Conservation (phyloP, 768 basidiomycete genomes). For the Lentinula sp. region DNA sequence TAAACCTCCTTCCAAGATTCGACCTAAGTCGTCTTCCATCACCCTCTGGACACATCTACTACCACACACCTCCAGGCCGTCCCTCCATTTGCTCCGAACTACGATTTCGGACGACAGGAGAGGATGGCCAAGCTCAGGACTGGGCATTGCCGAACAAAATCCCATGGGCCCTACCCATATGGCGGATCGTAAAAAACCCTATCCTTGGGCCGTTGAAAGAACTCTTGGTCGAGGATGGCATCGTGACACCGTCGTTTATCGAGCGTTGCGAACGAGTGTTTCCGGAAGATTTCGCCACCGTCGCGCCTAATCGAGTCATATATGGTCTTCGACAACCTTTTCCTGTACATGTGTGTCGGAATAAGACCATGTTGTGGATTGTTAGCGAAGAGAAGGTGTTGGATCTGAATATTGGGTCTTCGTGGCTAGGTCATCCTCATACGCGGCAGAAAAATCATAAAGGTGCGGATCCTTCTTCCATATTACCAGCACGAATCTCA, state of each 20-base stretch:
- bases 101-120: neutral
- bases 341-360: neutral
- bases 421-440: neutral
- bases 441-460: neutral
- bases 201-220: neutral
- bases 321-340: slow-evolving; percentile 1
- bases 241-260: neutral
- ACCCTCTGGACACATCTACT: neutral
- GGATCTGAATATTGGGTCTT: slow-evolving; percentile 3
- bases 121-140: neutral
- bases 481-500: neutral
- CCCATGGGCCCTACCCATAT: slow-evolving; percentile 2
- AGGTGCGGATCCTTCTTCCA: neutral
- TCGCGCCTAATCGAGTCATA: neutral
- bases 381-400: slow-evolving; percentile 3
- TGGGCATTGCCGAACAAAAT: slow-evolving; percentile 2
- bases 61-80: neutral
- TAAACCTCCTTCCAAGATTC: slow-evolving; percentile 3
- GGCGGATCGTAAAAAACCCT: slow-evolving; percentile 3
- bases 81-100: neutral
- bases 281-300: neutral
- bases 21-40: neutral
- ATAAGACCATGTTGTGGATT: neutral
- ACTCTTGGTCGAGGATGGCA: neutral
- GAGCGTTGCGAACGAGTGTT: slow-evolving; percentile 2